Evolutionary conservation across 176 grass and related monocot species (phyloP), one percentile per base, ranked within the genome.

Genomic region (Microstegium vimineum): DNA sequence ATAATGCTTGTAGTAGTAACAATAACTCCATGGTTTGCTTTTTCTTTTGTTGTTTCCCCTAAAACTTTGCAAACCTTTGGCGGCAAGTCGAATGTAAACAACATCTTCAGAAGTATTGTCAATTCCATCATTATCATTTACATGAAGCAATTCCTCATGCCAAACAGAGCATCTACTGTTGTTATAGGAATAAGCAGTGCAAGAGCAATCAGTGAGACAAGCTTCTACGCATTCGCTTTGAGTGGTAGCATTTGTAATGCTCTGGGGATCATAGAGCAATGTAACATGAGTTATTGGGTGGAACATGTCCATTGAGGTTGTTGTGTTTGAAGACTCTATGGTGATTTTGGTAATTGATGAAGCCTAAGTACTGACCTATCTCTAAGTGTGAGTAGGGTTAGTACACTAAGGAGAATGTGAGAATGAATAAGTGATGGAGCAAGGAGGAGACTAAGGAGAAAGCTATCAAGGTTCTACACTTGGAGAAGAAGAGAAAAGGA

Each of bases 141-240:
- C 66, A 63, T 90, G 79, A 42, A 87, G 66, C 57, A 90, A 70
- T 30, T 87, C 74, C n/a, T 80, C 84, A 73, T 80, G 74, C 89
- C 89, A 90, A 25, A 87, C 16, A 1, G 20, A 76, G 31, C 84
- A 87, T 20, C 36, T 52, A 60, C 42, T 70, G 49, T 15, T 38
- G 51, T 81, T 71, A 23, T 63, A 85, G 47, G 80, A 89, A 37
- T 67, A 67, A n/a, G 33, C 65, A 1, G 65, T 67, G 65, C 65
- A 67, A 17, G 65, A 67, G 65, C 65, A 67, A 18, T 67, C 65
- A 67, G 11, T 67, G 65, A 37, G 33, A 5, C 65, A 67, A 35
- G 33, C 32, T 67, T 35, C 65, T 67, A 17, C 65, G 2, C 62
- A 66, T 34, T 34, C 15, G 16, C 30, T 66, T 16, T 66, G 62